Base-by-base conservation (phyloP, 352 stramenopile genomes). In the Thalassiosira ordinaria region DNA sequence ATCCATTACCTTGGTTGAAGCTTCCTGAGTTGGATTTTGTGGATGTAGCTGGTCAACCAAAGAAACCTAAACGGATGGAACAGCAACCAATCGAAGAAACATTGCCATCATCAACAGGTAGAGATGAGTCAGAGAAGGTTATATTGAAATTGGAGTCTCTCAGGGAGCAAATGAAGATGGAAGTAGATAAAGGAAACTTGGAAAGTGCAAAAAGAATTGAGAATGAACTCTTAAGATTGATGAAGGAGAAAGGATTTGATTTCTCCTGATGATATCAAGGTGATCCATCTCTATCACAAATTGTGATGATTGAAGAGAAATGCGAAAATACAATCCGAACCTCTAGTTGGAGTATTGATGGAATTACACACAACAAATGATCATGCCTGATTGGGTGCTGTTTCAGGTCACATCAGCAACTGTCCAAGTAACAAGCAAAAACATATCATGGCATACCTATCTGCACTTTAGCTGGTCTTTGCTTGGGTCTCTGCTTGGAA, bases 11-110 rank as follows among this genome's bases (percentile, higher is more conserved):
- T 1, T 92, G 87, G 87, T 68, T 92, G 35, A 88, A 88, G 67
- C 74, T 92, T 31, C 87, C 87, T n/a, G 49, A 80, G 27, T 79
- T 92, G 11, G 82, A 91, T 66, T 92, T 84, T 86, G 87, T 92
- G 1, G 82, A 92, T 73, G 87, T 92, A 9, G 85, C 84, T 29
- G 87, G 87, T 44, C 87, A 92, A 72, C 31, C 77, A 63, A 60
- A 77, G 9, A 62, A 44, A 35, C 20, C 49, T 33, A 68, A 56
- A 24, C 16, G n/a, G 57, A 64, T 47, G 35, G 11, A 66, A 62
- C 3, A 26, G 26, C 35, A n/a, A n/a, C n/a, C n/a, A n/a, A n/a
- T n/a, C 22, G 33, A 33, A 51, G 31, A n/a, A 35, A n/a, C n/a
- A n/a, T n/a, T n/a, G 7, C 1, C 1, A 4, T 27, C 20, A 3